Base-by-base conservation (phyloP, 2,329 filamentous ascomycete genomes). In the Amphichorda felina region DNA sequence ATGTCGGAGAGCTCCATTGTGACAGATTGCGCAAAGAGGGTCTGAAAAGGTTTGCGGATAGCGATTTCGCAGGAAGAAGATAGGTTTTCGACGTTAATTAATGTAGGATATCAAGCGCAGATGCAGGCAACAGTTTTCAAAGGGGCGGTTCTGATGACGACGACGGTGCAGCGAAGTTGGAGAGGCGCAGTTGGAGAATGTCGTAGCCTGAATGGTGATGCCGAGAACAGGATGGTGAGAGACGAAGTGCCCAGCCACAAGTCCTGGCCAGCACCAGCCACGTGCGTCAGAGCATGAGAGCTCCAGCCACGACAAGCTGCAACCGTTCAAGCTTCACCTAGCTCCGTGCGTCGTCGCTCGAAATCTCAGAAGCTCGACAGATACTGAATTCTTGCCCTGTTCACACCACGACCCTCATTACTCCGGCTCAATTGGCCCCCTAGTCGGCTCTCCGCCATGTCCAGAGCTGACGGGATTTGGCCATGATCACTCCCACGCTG, bases 1-100 rank as follows among this genome's bases (percentile, higher is more conserved):
- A 79, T 79, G 63, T 94, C 86, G 43, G 85, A 89, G 68, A 87
- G 84, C 63, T 94, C 87, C 86, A 94, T 94, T 46, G 55, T 68
- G 53, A 43, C 38, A 30, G 41, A 36, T 35, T 22, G 16, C 14
- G 29, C 13, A n/a, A 8, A 26, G n/a, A 26, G n/a, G n/a, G 8
- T 26, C 24, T 8, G n/a, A 26, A 14, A 22, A 14, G 11, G 5
- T 17, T 13, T 29, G 27, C 27, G 27, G 30, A 18, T 31, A 7
- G 18, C 5, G 16, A 24, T 3, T 9, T n/a, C 6, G 27, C 9
- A 2, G 17, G 17, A 16, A 7, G 18, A 30, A 19, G 34, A 36
- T 19, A 14, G 34, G 31, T 10, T 15, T 10, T 17, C 18, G 19
- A 24, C n/a, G 18, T 6, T 14, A 32, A 10, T 9, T 7, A 6